Percentiles rank a stretch among this genome's conserved stretches.
Evolutionary conservation across 108 stramenopile genomes (phyloP).

Genomic region (Nitzschia putrida): DNA sequence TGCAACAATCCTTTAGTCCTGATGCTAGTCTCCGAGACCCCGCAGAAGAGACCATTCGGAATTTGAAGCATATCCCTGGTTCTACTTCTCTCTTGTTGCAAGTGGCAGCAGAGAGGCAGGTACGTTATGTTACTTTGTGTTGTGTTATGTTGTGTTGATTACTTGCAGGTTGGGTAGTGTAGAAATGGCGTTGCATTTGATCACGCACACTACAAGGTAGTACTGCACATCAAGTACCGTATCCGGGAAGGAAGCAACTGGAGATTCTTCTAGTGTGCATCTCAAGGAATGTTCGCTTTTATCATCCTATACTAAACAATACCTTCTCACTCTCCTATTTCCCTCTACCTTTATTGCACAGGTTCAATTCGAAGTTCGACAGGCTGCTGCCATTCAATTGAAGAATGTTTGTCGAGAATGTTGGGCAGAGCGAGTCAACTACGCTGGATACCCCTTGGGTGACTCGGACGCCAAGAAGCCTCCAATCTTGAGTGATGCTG

Average conservation of each 20-base stretch:
- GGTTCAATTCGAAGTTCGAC: conserved; percentile 86
- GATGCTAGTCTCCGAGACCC: conserved; percentile 72
- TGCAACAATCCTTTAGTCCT: conserved; percentile 89
- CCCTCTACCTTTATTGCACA: background rate
- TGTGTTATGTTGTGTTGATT: background rate
- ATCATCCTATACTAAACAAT: too few relatives aligned
- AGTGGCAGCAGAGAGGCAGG: conserved; percentile 85
- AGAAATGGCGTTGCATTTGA: too few relatives aligned
- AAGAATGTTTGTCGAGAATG: conserved; percentile 91
- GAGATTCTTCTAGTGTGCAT: too few relatives aligned
- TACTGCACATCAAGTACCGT: too few relatives aligned
- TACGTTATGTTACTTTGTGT: conserved; percentile 37
- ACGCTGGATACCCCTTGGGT: conserved; percentile 50
- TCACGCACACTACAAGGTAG: too few relatives aligned
- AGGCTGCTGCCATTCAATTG: conserved; percentile 88
- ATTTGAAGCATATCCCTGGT: conserved; percentile 82
- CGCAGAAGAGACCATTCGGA: conserved; percentile 80
- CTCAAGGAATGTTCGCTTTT: too few relatives aligned
- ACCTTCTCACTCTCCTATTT: too few relatives aligned
- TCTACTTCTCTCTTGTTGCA: conserved; percentile 75
- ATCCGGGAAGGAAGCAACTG: too few relatives aligned
- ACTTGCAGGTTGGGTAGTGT: too few relatives aligned
- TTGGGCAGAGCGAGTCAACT: conserved; percentile 80
- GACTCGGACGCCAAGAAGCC: conserved; percentile 52
- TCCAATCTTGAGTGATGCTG: conserved; percentile 62